Evolutionary conservation across 2,329 filamentous ascomycete genomes (phyloP).

Genomic region (Pestalotiopsis sp.): DNA sequence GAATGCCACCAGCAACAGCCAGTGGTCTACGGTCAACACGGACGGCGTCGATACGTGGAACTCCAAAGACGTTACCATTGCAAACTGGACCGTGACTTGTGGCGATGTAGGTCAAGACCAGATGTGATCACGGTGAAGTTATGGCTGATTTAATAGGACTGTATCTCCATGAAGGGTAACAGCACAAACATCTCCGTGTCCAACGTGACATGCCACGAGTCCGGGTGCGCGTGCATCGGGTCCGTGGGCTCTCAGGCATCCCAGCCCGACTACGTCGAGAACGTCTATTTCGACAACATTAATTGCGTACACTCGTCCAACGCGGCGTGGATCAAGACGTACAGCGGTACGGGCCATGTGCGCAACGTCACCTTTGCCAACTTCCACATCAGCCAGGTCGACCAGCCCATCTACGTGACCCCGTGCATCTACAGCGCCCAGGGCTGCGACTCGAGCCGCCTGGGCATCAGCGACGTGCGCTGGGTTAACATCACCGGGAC

Average conservation of each 20-base stretch:
- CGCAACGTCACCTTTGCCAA: slow-evolving; percentile 46
- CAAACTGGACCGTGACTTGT: slow-evolving; percentile 46
- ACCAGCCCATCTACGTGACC: slow-evolving; percentile 51
- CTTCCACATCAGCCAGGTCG: slow-evolving; percentile 40
- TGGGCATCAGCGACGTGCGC: slow-evolving; percentile 46
- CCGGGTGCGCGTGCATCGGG: slow-evolving; percentile 37
- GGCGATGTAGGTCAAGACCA: slow-evolving; percentile 33
- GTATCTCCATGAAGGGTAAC: slow-evolving; percentile 42
- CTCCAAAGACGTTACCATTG: slow-evolving; percentile 44
- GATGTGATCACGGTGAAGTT: background rate
- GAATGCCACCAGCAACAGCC: slow-evolving; percentile 45
- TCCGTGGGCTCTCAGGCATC: slow-evolving; percentile 36
- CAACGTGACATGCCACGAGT: slow-evolving; percentile 41
- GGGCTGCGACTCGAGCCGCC: slow-evolving; percentile 40
- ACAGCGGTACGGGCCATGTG: slow-evolving; percentile 41
- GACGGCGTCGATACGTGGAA: slow-evolving; percentile 55
- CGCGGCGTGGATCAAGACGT: slow-evolving; percentile 45
- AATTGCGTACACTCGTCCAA: slow-evolving; percentile 39
- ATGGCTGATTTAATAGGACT: slow-evolving; percentile 31
- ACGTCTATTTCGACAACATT: slow-evolving; percentile 39
- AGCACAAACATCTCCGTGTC: slow-evolving; percentile 37
- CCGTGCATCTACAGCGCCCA: slow-evolving; percentile 44
- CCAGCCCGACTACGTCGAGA: slow-evolving; percentile 36
- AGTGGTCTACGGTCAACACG: slow-evolving; percentile 49
- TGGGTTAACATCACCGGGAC: slow-evolving; percentile 54